Evolutionary conservation across 2,329 filamentous ascomycete genomes (phyloP).

Genomic region (Celoporthe dispersa): DNA sequence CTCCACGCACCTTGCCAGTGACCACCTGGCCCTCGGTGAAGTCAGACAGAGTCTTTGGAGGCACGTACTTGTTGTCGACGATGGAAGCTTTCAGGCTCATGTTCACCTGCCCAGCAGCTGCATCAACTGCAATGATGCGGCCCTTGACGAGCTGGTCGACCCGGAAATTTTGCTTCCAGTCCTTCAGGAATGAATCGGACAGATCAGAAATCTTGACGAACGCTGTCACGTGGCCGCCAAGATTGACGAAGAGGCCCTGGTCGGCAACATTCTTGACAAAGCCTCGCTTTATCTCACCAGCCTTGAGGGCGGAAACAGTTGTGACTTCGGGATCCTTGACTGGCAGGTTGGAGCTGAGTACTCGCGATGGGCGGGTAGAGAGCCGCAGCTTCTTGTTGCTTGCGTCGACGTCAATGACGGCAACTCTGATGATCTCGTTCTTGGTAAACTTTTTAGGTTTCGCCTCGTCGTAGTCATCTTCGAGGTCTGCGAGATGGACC

Average conservation of each 20-base stretch:
- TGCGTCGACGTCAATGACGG: constrained; percentile 77
- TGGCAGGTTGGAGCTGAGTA: constrained; percentile 81
- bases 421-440: constrained; percentile 88
- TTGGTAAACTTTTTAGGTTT: constrained; percentile 77
- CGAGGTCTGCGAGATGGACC: constrained; percentile 80
- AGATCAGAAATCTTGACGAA: constrained; percentile 87
- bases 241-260: constrained; percentile 83
- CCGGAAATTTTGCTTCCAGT: constrained; percentile 91
- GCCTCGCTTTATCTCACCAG: constrained; percentile 82
- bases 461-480: constrained; percentile 83
- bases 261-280: constrained; percentile 91
- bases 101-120: constrained; percentile 72
- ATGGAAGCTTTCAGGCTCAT: constrained; percentile 87
- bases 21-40: constrained; percentile 80
- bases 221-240: constrained; percentile 81
- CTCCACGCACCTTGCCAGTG: constrained; percentile 89
- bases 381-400: constrained; percentile 84
- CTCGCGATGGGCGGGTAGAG: constrained; percentile 83
- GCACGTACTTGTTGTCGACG: constrained; percentile 77
- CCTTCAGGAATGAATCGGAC: constrained; percentile 88
- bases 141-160: constrained; percentile 90
- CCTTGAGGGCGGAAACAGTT: constrained; percentile 69
- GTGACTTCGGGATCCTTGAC: constrained; percentile 82
- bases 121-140: constrained; percentile 75
- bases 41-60: constrained; percentile 75